phyloP scores from a whole-genome alignment of 768 basidiomycete genomes.

The Suillus occidentalis region DNA sequence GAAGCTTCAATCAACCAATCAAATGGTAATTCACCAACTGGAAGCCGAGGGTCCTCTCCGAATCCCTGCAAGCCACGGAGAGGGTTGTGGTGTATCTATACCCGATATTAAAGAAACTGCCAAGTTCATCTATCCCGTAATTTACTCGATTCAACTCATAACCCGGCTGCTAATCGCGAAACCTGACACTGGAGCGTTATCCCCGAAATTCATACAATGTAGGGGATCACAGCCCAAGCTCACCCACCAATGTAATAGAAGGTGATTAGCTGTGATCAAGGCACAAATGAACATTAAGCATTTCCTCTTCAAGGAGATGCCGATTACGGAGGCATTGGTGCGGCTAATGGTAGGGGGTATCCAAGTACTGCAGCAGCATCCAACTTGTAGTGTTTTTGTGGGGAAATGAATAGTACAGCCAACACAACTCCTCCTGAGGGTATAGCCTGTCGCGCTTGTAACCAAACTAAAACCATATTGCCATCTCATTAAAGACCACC shows the following conservation, averaged over 20 bases:
- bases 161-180: background rate
- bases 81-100: conserved; percentile 2
- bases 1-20: conserved; percentile 12
- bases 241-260: background rate
- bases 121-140: background rate
- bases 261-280: conserved; percentile 4
- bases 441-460: background rate
- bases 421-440: background rate
- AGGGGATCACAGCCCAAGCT: no score
- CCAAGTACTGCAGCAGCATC: background rate
- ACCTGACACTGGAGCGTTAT: background rate
- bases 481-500: background rate
- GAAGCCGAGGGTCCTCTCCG: background rate
- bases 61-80: conserved; percentile 2
- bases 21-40: background rate
- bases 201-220: background rate
- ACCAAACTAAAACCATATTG: background rate
- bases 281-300: background rate
- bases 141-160: background rate
- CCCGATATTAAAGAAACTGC: conserved; percentile 4
- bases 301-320: background rate
- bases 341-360: background rate
- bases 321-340: conserved; percentile 1
- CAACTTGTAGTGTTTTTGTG: background rate
- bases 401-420: background rate